These are phyloP conservation scores for Rhodomyrtus psidioides DNA, from an alignment of 441 rosid genomes.

Conservation along the genomic window DNA sequence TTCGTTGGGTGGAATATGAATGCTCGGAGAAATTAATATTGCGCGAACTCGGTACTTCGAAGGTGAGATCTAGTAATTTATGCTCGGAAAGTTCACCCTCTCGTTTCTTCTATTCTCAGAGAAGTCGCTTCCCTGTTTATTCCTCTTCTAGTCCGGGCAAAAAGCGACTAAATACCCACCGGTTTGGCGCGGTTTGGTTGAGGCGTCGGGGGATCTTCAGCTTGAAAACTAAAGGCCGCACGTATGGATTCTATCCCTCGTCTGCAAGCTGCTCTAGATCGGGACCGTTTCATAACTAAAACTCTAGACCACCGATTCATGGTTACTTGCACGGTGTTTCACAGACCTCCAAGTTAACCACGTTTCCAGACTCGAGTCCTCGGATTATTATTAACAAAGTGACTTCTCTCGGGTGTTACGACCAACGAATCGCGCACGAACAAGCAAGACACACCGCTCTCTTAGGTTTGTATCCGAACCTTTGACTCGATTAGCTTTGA, in stretches of 20 bases:
- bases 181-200: not conserved
- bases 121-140: not conserved
- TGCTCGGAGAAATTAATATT: not conserved
- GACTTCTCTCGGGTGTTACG: rapidly evolving
- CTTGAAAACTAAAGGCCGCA: too few species aligned
- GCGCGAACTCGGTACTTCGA: not conserved
- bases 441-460: not conserved
- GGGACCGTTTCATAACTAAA: rapidly evolving
- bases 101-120: not conserved
- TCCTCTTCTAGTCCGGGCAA: not conserved
- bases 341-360: rapidly evolving
- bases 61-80: too few species aligned
- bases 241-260: too few species aligned
- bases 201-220: not conserved
- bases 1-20: not conserved
- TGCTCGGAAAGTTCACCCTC: not conserved
- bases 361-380: rapidly evolving
- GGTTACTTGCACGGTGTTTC: not conserved
- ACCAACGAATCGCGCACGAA: not conserved
- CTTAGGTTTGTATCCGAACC: not conserved
- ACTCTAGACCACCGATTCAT: not conserved
- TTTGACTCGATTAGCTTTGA: not conserved
- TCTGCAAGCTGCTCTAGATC: not conserved
- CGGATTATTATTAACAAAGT: not conserved
- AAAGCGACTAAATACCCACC: not conserved